Evolutionary conservation across 208 protist genomes (phyloP), one percentile per base, ranked within the genome.

Genomic region (Acanthamoeba comandoni): DNA sequence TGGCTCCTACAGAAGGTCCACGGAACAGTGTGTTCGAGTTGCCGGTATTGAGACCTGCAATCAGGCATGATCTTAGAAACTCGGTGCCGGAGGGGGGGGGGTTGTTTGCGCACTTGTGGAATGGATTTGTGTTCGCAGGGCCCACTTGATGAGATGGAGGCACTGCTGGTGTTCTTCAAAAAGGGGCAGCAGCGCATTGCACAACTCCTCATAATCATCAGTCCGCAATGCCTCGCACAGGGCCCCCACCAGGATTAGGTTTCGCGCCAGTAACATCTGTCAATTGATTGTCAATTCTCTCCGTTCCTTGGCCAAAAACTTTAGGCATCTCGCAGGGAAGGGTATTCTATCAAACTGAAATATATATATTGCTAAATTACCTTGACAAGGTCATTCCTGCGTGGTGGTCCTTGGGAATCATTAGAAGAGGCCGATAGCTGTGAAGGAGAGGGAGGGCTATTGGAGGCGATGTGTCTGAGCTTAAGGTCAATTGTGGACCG

Each of bases 191-290:
- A 77, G 67, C n/a, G 67, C 26, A 24, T 19, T 39, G 29, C 67
- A 77, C 19, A 77, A 31, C 67, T 77, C 67, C 19, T 77, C 67
- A 31, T 77, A 77, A 35, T 77, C 24, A 3, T 77, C 67, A 39
- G 67, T 35, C 19, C 43, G n/a, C 24, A 77, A 19, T n/a, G 24
- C 67, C 24, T 77, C 67, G 26, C 67, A 77, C 26, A 77, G n/a
- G 26, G 67, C 67, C 0, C 29, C 26, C 67, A 77, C 67, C 29
- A 77, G 43, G 17, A 24, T n/a, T 35, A 77, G 3, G 24, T 77
- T 77, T n/a, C 19, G 67, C 24, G 67, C n/a, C n/a, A 77, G 43
- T 3, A 77, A 31, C 67, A 77, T 39, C 67, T 77, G 29, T 48
- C 35, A 43, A 43, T 65, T 65, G 58, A 65, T 65, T 43, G 35